Evolutionary conservation across 176 grass and related monocot genomes (phyloP).

Genomic region (Aegilops umbellulata): DNA sequence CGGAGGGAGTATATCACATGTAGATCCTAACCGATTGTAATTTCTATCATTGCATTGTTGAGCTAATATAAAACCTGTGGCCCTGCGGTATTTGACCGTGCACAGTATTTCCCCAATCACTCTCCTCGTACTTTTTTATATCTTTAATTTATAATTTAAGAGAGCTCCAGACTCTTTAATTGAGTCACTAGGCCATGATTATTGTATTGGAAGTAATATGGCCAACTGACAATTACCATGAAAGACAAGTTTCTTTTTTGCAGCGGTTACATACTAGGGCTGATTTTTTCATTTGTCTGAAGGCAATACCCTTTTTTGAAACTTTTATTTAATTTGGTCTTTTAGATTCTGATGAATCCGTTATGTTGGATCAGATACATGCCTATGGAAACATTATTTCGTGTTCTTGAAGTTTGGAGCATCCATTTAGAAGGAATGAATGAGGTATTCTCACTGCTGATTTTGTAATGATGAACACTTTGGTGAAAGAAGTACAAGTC

Average conservation of each 20-base stretch:
- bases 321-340: background rate
- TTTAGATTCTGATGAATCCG: slow-evolving; percentile 9
- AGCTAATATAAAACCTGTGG: background rate
- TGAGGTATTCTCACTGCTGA: slow-evolving; percentile 53
- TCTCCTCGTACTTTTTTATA: background rate
- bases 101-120: background rate
- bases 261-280: background rate
- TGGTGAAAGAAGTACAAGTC: background rate
- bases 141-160: background rate
- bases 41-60: too few species aligned
- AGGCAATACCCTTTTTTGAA: background rate
- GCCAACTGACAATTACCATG: background rate
- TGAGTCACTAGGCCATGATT: background rate
- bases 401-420: slow-evolving; percentile 66
- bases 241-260: background rate
- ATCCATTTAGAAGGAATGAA: slow-evolving; percentile 53
- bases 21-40: background rate
- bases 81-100: background rate
- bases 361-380: slow-evolving; percentile 64
- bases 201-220: background rate
- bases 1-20: background rate
- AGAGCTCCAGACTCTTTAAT: background rate
- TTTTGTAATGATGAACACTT: slow-evolving; percentile 14
- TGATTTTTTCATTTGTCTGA: slow-evolving; percentile 4
- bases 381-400: slow-evolving; percentile 53